A percentile compares a stretch with the other conserved stretches of the same genome.
phyloP scores from a whole-genome alignment of 257 asterid genomes.

The Solanum sitiens region DNA sequence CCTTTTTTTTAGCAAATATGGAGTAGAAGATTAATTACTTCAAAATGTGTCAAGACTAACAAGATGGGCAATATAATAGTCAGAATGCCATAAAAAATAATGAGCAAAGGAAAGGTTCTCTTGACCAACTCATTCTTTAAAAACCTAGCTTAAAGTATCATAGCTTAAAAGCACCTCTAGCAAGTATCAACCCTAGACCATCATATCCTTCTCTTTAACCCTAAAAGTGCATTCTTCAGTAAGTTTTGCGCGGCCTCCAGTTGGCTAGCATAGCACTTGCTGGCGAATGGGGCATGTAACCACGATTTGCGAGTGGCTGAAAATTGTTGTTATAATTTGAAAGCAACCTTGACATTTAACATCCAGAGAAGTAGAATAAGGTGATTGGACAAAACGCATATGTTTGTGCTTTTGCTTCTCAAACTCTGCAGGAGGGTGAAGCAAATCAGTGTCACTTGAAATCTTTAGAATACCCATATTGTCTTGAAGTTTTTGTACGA shows the following conservation, averaged over 20 bases:
- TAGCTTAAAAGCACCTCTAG: not conserved
- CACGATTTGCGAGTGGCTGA: slow-evolving; percentile 1
- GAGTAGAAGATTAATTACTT: not conserved
- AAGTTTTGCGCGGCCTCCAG: not conserved
- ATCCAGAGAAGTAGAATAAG: not conserved
- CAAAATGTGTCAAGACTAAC: not conserved
- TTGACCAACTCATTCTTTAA: not conserved
- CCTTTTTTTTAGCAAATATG: not conserved
- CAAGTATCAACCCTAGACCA: not conserved
- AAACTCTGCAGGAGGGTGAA: slow-evolving; percentile 2
- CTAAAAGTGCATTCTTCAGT: slow-evolving; percentile 8
- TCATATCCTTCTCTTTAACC: not conserved
- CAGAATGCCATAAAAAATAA: not conserved
- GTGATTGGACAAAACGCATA: not conserved
- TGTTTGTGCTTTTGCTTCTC: slow-evolving; percentile 8
- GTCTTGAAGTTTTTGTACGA: not conserved
- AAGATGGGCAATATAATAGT: not conserved
- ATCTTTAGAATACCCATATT: not conserved
- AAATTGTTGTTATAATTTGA: not conserved
- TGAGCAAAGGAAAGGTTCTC: not conserved
- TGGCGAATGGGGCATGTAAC: not conserved
- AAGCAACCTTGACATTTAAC: not conserved
- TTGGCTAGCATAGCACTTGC: slow-evolving; percentile 7
- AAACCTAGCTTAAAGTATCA: not conserved
- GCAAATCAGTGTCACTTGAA: not conserved